phyloP scores from a whole-genome alignment of 371 early-diverging fungal genomes.

The Smittium culicis region DNA sequence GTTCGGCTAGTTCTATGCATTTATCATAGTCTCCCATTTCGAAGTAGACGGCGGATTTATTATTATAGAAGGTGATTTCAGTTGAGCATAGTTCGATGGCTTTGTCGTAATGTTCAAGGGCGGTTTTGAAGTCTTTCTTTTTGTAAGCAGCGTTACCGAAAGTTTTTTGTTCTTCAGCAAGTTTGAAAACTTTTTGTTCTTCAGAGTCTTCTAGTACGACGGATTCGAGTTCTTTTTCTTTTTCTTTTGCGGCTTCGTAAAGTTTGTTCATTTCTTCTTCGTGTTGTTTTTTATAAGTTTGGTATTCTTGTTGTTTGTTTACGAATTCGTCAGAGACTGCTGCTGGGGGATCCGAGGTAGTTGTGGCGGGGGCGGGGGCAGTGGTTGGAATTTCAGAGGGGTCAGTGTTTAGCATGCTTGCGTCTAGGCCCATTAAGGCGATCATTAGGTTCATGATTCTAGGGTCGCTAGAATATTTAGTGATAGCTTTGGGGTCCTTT shows the following conservation, averaged over 20 bases:
- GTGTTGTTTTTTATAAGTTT: background rate
- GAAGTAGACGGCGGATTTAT: constrained; percentile 90
- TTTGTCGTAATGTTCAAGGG: constrained; percentile 73
- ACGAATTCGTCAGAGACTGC: background rate
- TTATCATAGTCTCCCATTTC: constrained; percentile 84
- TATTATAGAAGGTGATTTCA: constrained; percentile 83
- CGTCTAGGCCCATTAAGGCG: constrained; percentile 58
- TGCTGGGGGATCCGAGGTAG: background rate
- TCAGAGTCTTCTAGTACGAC: constrained; percentile 35
- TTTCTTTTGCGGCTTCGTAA: constrained; percentile 21
- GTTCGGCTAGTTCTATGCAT: constrained; percentile 79
- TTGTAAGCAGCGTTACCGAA: constrained; percentile 87
- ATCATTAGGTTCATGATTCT: constrained; percentile 60
- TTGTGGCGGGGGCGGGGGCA: background rate
- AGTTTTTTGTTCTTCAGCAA: constrained; percentile 71
- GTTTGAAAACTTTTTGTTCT: constrained; percentile 47
- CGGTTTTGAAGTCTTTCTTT: constrained; percentile 78
- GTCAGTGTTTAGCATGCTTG: constrained; percentile 25
- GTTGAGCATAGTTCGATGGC: constrained; percentile 82
- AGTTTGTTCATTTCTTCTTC: constrained; percentile 26
- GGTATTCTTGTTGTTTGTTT: constrained; percentile 4
- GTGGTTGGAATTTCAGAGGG: constrained; percentile 5
- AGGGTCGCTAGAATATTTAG: constrained; percentile 40
- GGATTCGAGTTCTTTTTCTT: constrained; percentile 28
- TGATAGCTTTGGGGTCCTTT: constrained; percentile 38